These are phyloP conservation scores for Corinectria fuckeliana DNA, from an alignment of 2,329 filamentous ascomycete genomes.

Conservation along the genomic window DNA sequence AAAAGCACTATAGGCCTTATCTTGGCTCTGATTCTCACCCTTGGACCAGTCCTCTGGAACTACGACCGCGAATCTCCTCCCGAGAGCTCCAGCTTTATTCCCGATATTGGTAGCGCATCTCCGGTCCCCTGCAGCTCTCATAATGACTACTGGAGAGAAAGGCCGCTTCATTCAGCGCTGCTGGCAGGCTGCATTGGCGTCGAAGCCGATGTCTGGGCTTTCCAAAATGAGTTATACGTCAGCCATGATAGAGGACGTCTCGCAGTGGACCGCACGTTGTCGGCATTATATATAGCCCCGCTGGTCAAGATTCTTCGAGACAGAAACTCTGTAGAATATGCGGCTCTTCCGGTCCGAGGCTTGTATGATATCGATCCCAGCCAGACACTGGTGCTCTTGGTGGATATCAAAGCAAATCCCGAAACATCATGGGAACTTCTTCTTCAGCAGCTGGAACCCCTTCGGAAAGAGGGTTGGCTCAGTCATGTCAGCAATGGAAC, in stretches of 20 bases:
- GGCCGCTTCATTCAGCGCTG: slow-evolving; percentile 69
- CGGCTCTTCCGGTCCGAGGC: slow-evolving; percentile 48
- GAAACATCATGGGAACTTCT: slow-evolving; percentile 36
- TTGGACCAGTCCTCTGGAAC: slow-evolving; percentile 15
- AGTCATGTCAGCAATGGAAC: slow-evolving; percentile 57
- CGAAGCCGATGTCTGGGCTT: slow-evolving; percentile 74
- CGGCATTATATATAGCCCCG: slow-evolving; percentile 68
- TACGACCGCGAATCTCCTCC: background rate
- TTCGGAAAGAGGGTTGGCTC: slow-evolving; percentile 65
- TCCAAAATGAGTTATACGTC: slow-evolving; percentile 61
- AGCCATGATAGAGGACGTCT: slow-evolving; percentile 66
- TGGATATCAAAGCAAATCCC: slow-evolving; percentile 69
- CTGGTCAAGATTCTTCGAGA: slow-evolving; percentile 64
- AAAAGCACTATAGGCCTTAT: slow-evolving; percentile 10
- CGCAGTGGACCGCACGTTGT: slow-evolving; percentile 63
- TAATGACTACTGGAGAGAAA: slow-evolving; percentile 73
- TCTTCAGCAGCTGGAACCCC: slow-evolving; percentile 54
- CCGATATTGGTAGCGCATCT: slow-evolving; percentile 15
- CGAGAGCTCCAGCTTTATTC: background rate
- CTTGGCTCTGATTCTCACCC: slow-evolving; percentile 15
- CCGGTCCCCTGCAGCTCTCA: slow-evolving; percentile 70
- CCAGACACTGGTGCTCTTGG: slow-evolving; percentile 66
- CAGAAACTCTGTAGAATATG: slow-evolving; percentile 38
- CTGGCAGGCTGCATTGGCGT: slow-evolving; percentile 66
- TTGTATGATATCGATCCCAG: slow-evolving; percentile 61